Base-by-base conservation (phyloP, 768 basidiomycete species). In the Sistotremastrum suecicum region DNA sequence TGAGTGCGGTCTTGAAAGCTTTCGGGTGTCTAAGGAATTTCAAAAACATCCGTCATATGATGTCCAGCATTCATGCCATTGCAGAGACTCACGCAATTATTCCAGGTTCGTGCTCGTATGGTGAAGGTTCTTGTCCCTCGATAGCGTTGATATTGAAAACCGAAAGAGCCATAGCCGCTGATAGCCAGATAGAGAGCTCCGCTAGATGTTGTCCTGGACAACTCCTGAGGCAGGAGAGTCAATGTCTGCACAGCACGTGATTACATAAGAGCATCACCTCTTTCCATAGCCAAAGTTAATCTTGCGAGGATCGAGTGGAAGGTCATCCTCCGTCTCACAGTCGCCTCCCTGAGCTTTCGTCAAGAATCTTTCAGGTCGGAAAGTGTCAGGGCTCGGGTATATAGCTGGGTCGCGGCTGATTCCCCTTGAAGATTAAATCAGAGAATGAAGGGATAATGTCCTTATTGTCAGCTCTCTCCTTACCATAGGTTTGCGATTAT, bases 141-240 rank as follows among this genome's bases (percentile, higher is more conserved):
- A 20, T 20, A 20, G 20, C 20, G 20, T 20, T 20, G 37, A 78
- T 64, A 7, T 73, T 55, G 40, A 77, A 74, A 5, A 63, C 66
- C 0, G 74, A 69, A 3, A 77, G 59, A 5, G 70, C 67, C 54
- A 58, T 66, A 0, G 64, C 63, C 2, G 69, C 55, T 5, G 63
- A 61, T 5, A 69, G 58, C 62, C 67, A 76, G 1, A 75, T 48
- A 0, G 71, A 72, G 0, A 67, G 63, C 42, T 77, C 73, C 0
- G 75, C 75, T 44, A 76, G 63, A 50, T 71, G 60, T 62, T 70
- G 55, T 0, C 75, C 75, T 34, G 66, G 68, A 47, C 71, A 42
- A 20, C 20, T 20, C 20, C 20, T 20, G 20, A 20, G 20, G 20
- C 20, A 20, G 20, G 20, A 20, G 20, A 20, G 20, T 20, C 20